These are phyloP conservation scores for Chamaenerion angustifolium DNA, from an alignment of 345 rosid genomes.

Conservation along the genomic window DNA sequence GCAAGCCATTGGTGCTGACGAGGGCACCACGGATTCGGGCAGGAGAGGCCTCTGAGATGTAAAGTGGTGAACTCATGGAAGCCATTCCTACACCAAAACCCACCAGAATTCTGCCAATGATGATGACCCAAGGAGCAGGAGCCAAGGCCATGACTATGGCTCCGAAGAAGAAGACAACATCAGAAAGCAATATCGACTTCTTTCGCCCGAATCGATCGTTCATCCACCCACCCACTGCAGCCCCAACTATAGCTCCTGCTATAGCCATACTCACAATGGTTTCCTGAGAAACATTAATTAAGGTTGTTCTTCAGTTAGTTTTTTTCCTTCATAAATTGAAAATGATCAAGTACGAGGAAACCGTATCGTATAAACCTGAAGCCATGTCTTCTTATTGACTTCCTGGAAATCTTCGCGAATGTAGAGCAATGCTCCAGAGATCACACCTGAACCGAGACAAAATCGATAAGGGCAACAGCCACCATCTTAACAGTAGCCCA, in stretches of 20 bases:
- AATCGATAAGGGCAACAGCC: too few relatives aligned
- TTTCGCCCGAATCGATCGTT: constrained; percentile 70
- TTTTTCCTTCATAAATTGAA: neutral
- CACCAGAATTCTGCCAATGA: constrained; percentile 59
- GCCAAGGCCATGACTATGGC: constrained; percentile 61
- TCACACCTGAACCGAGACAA: constrained; percentile 39
- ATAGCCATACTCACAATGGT: constrained; percentile 81
- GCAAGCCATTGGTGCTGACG: constrained; percentile 67
- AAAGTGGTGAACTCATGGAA: constrained; percentile 89
- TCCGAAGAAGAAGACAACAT: constrained; percentile 51
- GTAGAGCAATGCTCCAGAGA: constrained; percentile 80
- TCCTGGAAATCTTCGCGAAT: constrained; percentile 56
- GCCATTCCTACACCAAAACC: constrained; percentile 97
- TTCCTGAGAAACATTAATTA: constrained; percentile 16
- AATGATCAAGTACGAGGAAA: neutral
- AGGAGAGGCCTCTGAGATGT: constrained; percentile 87
- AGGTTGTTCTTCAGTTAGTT: neutral
- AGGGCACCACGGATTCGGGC: constrained; percentile 84
- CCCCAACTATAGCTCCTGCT: constrained; percentile 82
- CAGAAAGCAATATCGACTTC: constrained; percentile 43
- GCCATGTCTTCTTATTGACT: constrained; percentile 52
- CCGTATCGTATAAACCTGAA: constrained; percentile 25
- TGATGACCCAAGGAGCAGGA: constrained; percentile 58
- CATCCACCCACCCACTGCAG: constrained; percentile 66
- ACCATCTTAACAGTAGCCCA: too few relatives aligned